Evolutionary conservation across 257 asterid genomes (phyloP), one percentile per base, ranked within the genome.

Genomic region (Salvia splendens): DNA sequence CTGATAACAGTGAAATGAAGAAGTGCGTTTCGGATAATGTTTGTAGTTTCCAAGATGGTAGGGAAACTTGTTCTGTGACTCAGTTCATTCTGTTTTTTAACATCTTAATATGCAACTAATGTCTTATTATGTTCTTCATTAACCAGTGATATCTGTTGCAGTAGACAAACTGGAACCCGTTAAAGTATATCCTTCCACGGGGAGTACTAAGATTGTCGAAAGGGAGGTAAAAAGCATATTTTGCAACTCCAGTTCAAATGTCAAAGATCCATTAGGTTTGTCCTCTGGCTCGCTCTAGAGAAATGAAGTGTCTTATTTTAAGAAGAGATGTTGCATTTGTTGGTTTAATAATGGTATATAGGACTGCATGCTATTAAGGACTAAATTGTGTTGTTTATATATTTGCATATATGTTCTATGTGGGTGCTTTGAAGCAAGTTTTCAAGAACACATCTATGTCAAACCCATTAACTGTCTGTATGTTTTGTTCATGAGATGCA

Each of bases 241-340:
- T 68, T 7, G 75, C 46, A 36, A 63, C 66, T 16, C 61, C 74
- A 65, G 69, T 45, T 41, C 65, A 49, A 12, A 43, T 62, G 48
- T 32, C 5, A 65, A 64, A 51, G 49, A 47, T 30, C 67, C 53
- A 55, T 50, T 2, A 65, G 77, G 81, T 81, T 60, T 56, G 70
- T 69, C 58, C 5, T 69, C 55, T 11, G 24, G 12, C 17, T 8
- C 5, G n/a, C 38, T 24, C 43, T 3, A 36, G 35, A 41, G n/a
- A 5, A 59, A 20, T 57, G 46, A 28, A 57, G 53, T 16, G 9
- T 53, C 16, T n/a, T 4, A 1, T 71, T 43, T 65, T 54, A 47
- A 47, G 9, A 30, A 6, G 46, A 45, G 42, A 36, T 40, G 20
- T 68, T 66, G 41, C 30, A 41, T 61, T 67, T 47, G 16, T 42